Evolutionary conservation across 495 filamentous ascomycete species (phyloP).

Genomic region (Halenospora varia): DNA sequence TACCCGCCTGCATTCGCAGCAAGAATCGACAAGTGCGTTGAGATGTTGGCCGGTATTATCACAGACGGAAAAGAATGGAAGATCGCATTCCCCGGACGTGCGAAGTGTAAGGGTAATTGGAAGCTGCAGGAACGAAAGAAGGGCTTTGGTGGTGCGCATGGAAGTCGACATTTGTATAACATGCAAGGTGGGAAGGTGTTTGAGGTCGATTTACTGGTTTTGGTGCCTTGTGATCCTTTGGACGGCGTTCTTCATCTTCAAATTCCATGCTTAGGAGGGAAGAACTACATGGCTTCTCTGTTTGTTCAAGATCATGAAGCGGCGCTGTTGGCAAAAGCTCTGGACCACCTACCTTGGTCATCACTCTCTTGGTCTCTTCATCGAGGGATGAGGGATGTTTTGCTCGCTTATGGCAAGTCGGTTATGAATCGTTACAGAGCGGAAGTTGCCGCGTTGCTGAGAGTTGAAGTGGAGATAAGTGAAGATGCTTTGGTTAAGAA

Average conservation of each 20-base stretch:
- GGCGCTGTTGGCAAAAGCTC: slow-evolving; percentile 15
- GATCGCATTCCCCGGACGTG: slow-evolving; percentile 30
- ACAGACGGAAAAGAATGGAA: slow-evolving; percentile 17
- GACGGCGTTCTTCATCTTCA: too few species aligned
- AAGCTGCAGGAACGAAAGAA: slow-evolving; percentile 24
- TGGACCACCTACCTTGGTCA: slow-evolving; percentile 33
- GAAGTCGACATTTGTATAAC: slow-evolving; percentile 32
- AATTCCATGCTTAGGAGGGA: too few species aligned
- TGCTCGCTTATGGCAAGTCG: slow-evolving; percentile 26
- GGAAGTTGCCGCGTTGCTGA: slow-evolving; percentile 22
- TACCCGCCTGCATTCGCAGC: slow-evolving; percentile 26
- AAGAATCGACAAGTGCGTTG: slow-evolving; percentile 33
- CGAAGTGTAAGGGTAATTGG: slow-evolving; percentile 23
- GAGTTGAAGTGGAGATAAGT: slow-evolving; percentile 7
- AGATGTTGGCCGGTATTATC: slow-evolving; percentile 30
- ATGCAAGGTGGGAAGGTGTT: slow-evolving; percentile 32
- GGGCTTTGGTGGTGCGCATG: slow-evolving; percentile 30
- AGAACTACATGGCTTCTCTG: too few species aligned
- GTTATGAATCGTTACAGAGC: slow-evolving; percentile 27
- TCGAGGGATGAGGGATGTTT: slow-evolving; percentile 30
- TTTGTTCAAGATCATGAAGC: slow-evolving; percentile 21
- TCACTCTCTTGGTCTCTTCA: slow-evolving; percentile 33
- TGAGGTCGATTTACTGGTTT: slow-evolving; percentile 30
- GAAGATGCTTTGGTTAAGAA: slow-evolving; percentile 15
- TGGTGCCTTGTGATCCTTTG: too few species aligned